Conservation (phyloP, 768 basidiomycete species). For the Neoboletus brunneissimus region DNA sequence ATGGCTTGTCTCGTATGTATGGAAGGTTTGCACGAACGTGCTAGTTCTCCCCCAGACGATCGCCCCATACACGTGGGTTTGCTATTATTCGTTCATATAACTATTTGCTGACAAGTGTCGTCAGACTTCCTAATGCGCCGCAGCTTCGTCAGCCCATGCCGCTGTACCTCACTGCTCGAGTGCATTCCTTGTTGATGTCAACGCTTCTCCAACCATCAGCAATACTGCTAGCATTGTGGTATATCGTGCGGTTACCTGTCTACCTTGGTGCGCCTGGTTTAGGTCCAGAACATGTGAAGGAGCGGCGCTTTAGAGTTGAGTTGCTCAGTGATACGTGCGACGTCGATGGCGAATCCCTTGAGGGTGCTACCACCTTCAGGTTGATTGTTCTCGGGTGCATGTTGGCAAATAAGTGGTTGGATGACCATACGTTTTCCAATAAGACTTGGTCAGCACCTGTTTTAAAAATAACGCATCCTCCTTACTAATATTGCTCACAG, state of each 20-base stretch:
- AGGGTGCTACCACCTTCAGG: conserved; percentile 65
- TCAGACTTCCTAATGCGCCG: conserved; percentile 30
- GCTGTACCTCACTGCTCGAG: conserved; percentile 48
- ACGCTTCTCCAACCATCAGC: conserved; percentile 82
- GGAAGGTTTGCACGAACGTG: conserved; percentile 80
- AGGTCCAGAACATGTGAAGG: conserved; percentile 53
- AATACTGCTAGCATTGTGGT: conserved; percentile 76
- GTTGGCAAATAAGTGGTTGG: conserved; percentile 87
- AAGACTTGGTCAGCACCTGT: conserved; percentile 68
- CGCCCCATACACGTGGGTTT: conserved; percentile 53
- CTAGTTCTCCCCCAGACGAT: conserved; percentile 55
- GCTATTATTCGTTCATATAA: not conserved
- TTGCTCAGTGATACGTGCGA: conserved; percentile 52
- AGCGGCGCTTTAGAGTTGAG: conserved; percentile 60
- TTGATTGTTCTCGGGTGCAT: conserved; percentile 78
- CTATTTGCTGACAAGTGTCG: conserved; percentile 8
- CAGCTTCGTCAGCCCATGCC: conserved; percentile 41
- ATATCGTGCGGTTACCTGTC: conserved; percentile 73
- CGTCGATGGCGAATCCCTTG: conserved; percentile 45
- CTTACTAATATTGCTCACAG: conserved; percentile 35
- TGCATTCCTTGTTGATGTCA: conserved; percentile 73
- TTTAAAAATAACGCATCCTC: not conserved
- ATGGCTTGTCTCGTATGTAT: conserved; percentile 77
- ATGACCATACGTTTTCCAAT: conserved; percentile 87
- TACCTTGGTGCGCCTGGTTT: conserved; percentile 55